These are phyloP conservation scores for Lycium ferocissimum DNA, from an alignment of 257 asterid genomes.

Conservation along the genomic window DNA sequence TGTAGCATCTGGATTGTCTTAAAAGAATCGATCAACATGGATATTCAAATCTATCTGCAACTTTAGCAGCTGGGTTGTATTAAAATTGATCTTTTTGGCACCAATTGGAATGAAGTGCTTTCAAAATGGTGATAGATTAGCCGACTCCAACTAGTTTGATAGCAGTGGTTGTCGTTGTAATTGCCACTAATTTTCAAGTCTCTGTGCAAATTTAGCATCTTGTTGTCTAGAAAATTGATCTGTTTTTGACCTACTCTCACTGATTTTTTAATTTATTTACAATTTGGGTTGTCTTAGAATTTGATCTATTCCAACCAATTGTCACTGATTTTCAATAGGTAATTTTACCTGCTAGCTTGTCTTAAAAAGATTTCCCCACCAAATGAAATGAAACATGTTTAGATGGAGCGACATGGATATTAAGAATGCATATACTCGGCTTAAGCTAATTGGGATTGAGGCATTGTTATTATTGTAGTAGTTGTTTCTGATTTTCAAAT, in stretches of 20 bases:
- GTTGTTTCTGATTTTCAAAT: not conserved
- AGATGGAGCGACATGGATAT: not conserved
- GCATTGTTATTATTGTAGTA: not conserved
- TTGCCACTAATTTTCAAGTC: not conserved
- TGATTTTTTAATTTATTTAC: not conserved
- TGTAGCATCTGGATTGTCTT: not conserved
- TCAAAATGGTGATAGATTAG: not conserved
- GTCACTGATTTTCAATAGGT: not conserved
- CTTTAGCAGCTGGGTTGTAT: not conserved
- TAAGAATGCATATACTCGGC: not conserved
- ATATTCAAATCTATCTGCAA: not conserved
- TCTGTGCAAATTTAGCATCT: not conserved
- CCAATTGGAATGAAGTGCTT: not conserved
- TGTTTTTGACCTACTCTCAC: too few species aligned
- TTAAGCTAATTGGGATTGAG: not conserved
- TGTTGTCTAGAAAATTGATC: not conserved
- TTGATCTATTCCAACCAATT: not conserved
- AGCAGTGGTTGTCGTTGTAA: not conserved
- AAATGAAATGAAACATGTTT: not conserved
- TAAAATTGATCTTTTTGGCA: not conserved
- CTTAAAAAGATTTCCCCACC: not conserved
- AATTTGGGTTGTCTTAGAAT: not conserved
- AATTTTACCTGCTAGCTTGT: too few species aligned
- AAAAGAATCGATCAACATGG: not conserved
- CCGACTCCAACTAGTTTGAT: not conserved